Conservation (phyloP, 805 yeast species). For the Teunomyces lycoperdinae region DNA sequence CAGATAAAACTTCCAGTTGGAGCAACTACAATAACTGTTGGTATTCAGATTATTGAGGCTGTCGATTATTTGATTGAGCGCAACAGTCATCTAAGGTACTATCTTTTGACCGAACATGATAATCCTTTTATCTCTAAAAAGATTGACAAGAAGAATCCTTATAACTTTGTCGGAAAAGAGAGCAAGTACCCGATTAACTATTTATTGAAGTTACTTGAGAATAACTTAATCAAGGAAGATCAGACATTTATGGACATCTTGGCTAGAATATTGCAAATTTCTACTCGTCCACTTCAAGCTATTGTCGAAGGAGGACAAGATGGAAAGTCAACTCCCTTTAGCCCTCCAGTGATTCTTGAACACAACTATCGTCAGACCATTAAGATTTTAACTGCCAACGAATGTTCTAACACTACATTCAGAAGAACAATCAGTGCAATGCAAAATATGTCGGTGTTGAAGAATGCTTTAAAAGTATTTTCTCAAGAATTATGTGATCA, state of each 20-base stretch:
- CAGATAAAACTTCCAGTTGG: conserved; percentile 50
- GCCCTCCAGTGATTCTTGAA: conserved; percentile 64
- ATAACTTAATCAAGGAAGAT: conserved; percentile 65
- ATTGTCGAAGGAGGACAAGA: conserved; percentile 38
- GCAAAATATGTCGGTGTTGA: conserved; percentile 66
- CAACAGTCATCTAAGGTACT: conserved; percentile 65
- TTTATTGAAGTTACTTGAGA: conserved; percentile 60
- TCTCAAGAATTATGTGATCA: conserved; percentile 62
- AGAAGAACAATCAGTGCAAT: conserved; percentile 79
- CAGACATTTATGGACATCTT: conserved; percentile 72
- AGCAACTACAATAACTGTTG: conserved; percentile 66
- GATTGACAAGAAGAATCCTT: conserved; percentile 24
- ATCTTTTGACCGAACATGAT: conserved; percentile 74
- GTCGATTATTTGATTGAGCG: conserved; percentile 67
- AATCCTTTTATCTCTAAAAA: conserved; percentile 36
- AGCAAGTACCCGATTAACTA: conserved; percentile 71
- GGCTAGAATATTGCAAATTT: conserved; percentile 70
- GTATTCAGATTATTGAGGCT: conserved; percentile 74
- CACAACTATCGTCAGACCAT: conserved; percentile 61
- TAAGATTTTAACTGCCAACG: conserved; percentile 70
- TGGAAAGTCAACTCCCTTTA: conserved; percentile 20
- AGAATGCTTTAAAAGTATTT: conserved; percentile 60
- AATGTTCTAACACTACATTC: conserved; percentile 81
- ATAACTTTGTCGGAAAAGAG: conserved; percentile 24
- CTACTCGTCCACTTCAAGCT: conserved; percentile 67